Percentiles rank a stretch among this genome's conserved stretches.
These are phyloP conservation scores for Quercus tomentella DNA, from an alignment of 331 rosid species.

Conservation along the genomic window DNA sequence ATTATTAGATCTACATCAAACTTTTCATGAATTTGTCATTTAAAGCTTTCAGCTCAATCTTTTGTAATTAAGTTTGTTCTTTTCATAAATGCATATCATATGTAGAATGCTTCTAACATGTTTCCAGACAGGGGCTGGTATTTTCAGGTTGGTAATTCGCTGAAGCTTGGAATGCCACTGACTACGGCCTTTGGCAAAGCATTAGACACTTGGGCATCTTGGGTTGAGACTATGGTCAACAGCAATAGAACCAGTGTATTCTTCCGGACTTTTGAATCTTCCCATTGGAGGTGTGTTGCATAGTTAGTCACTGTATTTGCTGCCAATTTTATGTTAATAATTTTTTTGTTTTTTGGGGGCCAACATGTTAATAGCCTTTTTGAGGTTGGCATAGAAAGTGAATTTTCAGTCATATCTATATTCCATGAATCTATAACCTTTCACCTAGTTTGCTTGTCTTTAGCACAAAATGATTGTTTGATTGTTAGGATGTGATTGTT, in stretches of 20 bases:
- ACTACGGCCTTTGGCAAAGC: constrained; percentile 62
- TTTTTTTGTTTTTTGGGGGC: neutral
- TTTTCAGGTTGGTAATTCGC: constrained; percentile 67
- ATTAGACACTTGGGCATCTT: constrained; percentile 73
- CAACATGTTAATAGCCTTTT: neutral
- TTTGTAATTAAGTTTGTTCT: neutral
- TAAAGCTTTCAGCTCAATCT: neutral
- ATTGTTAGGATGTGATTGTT: no score
- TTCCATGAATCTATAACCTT: neutral
- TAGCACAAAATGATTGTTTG: neutral
- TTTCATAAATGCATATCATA: neutral
- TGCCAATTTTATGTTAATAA: neutral
- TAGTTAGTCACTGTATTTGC: neutral
- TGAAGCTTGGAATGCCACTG: constrained; percentile 74
- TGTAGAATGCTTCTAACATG: constrained; percentile 31
- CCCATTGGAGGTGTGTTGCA: constrained; percentile 75
- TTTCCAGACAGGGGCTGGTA: constrained; percentile 74
- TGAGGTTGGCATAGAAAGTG: neutral
- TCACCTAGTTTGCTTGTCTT: neutral
- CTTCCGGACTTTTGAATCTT: constrained; percentile 81
- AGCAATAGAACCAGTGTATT: constrained; percentile 60
- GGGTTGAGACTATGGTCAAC: constrained; percentile 56
- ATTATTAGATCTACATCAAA: neutral
- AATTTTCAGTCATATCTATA: neutral
- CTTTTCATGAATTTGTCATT: neutral